Evolutionary conservation across 2,329 filamentous ascomycete genomes (phyloP).

Genomic region (Pleurostoma richardsiae): DNA sequence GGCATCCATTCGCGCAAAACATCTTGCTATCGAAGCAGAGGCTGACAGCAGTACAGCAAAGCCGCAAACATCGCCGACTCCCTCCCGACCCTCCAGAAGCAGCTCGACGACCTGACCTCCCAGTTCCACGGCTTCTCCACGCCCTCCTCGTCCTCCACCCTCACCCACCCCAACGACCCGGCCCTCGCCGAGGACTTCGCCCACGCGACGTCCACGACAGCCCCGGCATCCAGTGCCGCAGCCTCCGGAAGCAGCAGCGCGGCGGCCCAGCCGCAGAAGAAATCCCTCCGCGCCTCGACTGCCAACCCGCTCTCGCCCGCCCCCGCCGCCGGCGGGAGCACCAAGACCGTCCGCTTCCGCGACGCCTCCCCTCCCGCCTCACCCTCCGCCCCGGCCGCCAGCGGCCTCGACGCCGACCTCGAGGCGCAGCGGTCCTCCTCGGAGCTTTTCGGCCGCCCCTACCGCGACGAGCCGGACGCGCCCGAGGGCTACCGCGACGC

Average conservation of each 20-base stretch:
- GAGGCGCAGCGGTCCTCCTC: conserved; percentile 52
- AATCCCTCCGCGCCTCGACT: conserved; percentile 23
- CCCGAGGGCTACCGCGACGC: conserved; percentile 55
- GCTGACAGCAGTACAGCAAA: conserved; percentile 28
- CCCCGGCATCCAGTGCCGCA: conserved; percentile 25
- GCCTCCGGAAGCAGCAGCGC: conserved; percentile 19
- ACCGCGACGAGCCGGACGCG: conserved; percentile 64
- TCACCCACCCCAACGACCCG: conserved; percentile 60
- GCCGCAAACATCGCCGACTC: conserved; percentile 54
- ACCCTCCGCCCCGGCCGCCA: conserved; percentile 27
- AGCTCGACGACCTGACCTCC: conserved; percentile 70
- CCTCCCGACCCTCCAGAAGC: conserved; percentile 63
- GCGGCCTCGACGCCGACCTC: conserved; percentile 38
- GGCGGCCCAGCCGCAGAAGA: conserved; percentile 13
- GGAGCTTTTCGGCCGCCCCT: conserved; percentile 48
- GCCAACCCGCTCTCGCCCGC: conserved; percentile 9
- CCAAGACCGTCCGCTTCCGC: conserved; percentile 83
- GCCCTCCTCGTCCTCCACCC: conserved; percentile 41
- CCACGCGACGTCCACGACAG: conserved; percentile 46
- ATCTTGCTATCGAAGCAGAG: neutral
- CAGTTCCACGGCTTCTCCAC: conserved; percentile 71
- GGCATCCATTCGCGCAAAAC: too few species aligned
- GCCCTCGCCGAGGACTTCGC: conserved; percentile 58
- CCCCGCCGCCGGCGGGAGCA: conserved; percentile 11
- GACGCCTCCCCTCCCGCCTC: conserved; percentile 61